Conservation (phyloP, 2,329 filamentous ascomycete species). For the Blumeriella jaapii region DNA sequence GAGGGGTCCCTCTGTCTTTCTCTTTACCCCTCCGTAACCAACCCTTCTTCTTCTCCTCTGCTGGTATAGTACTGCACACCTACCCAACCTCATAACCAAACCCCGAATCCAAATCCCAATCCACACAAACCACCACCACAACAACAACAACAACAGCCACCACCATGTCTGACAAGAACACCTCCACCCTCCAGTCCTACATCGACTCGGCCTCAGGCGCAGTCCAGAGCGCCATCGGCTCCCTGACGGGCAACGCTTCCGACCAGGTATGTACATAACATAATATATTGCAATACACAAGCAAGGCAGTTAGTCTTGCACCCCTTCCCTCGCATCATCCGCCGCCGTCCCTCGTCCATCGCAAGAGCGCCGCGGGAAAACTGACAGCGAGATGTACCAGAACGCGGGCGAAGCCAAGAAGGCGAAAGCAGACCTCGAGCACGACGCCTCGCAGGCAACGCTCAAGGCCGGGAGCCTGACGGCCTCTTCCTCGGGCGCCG, state of each 20-base stretch:
- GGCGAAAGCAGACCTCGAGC: constrained; percentile 51
- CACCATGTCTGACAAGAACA: constrained; percentile 40
- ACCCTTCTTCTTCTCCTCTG: too few species aligned
- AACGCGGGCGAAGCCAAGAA: constrained; percentile 39
- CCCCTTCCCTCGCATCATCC: too few species aligned
- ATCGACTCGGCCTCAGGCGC: constrained; percentile 62
- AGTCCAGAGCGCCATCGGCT: constrained; percentile 60
- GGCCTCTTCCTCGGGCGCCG: constrained; percentile 56
- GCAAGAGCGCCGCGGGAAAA: neutral
- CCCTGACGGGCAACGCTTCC: constrained; percentile 57
- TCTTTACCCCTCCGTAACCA: too few species aligned
- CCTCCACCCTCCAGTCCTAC: constrained; percentile 69
- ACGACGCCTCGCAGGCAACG: constrained; percentile 64
- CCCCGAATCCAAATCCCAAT: constrained; percentile 2
- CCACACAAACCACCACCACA: constrained; percentile 5
- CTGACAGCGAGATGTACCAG: neutral
- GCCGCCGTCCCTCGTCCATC: neutral
- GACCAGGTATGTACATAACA: constrained; percentile 45
- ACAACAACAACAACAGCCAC: constrained; percentile 7
- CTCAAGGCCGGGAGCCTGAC: constrained; percentile 63
- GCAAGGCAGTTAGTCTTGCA: too few species aligned
- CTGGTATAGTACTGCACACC: too few species aligned
- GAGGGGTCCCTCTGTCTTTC: too few species aligned
- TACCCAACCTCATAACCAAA: too few species aligned
- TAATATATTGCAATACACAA: too few species aligned